Percentiles rank a stretch among this genome's conserved stretches.
Evolutionary conservation across 2,329 filamentous ascomycete species (phyloP).

Genomic region (Neocatenulostroma microsporum): DNA sequence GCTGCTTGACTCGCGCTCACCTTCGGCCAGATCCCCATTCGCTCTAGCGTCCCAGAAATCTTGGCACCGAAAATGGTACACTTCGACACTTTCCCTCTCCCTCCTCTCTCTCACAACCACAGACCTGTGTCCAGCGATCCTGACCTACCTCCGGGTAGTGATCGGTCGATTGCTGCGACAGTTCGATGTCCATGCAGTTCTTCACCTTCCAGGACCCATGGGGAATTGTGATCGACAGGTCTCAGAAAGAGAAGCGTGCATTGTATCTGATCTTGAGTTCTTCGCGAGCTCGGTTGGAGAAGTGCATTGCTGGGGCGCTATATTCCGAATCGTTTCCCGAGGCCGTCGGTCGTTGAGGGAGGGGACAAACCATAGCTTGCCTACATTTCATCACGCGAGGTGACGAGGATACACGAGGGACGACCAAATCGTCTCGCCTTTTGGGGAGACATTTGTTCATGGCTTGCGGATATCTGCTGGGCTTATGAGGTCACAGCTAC

Average conservation of each 20-base stretch:
- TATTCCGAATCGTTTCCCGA: constrained; percentile 84
- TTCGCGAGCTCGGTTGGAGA: constrained; percentile 58
- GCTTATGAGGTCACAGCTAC: no score
- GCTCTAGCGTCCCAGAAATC: background rate
- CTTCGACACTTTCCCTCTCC: no score
- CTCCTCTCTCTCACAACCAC: constrained; percentile 26
- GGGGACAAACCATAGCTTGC: constrained; percentile 48
- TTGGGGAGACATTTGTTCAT: no score
- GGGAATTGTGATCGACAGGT: constrained; percentile 96
- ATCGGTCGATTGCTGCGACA: constrained; percentile 71
- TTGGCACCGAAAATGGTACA: no score
- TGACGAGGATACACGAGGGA: no score
- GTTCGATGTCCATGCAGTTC: constrained; percentile 83
- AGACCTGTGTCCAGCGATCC: constrained; percentile 86
- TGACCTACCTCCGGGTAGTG: constrained; percentile 46
- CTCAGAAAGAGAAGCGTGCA: constrained; percentile 60
- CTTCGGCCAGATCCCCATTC: background rate
- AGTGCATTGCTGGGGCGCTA: constrained; percentile 52
- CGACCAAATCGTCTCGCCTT: no score
- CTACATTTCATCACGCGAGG: no score
- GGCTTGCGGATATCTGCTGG: no score
- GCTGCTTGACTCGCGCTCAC: background rate
- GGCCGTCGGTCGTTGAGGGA: constrained; percentile 84
- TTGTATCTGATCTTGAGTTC: constrained; percentile 42
- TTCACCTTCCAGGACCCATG: constrained; percentile 44